A percentile compares a stretch with the other conserved stretches of the same genome.
Conservation (phyloP, 176 grass and related monocot genomes). For the Chrysopogon serrulatus region DNA sequence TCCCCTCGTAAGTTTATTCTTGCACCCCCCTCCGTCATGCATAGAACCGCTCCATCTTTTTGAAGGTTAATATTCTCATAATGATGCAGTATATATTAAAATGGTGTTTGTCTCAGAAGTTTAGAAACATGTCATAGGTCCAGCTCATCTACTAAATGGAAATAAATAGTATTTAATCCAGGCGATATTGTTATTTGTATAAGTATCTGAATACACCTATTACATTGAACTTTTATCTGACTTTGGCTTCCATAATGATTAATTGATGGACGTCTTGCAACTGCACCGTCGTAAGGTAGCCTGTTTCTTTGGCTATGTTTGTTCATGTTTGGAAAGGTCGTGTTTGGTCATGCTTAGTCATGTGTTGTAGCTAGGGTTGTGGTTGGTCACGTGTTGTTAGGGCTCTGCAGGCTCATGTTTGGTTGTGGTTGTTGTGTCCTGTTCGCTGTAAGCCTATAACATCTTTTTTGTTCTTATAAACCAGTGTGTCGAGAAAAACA, state of each 20-base stretch:
- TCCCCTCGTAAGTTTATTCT: too few relatives aligned
- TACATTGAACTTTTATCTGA: neutral
- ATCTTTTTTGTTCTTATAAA: neutral
- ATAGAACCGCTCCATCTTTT: conserved; percentile 8
- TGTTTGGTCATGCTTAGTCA: neutral
- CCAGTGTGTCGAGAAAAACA: neutral
- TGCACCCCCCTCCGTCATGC: neutral
- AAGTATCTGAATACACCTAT: neutral
- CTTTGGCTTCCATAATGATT: neutral
- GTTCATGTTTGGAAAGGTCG: neutral
- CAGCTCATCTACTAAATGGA: neutral
- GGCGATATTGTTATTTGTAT: neutral
- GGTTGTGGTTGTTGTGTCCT: neutral
- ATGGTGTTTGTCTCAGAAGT: neutral
- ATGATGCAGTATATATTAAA: neutral
- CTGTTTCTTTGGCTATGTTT: neutral
- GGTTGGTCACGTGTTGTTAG: neutral
- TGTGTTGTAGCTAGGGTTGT: neutral
- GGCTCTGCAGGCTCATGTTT: neutral
- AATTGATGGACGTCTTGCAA: neutral
- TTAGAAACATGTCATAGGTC: neutral
- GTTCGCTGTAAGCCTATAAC: neutral
- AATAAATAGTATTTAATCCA: neutral
- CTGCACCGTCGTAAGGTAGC: neutral
- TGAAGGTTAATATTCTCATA: conserved; percentile 1